Base-by-base conservation (phyloP, 805 yeast genomes). In the Maudiozyma bulderi region DNA sequence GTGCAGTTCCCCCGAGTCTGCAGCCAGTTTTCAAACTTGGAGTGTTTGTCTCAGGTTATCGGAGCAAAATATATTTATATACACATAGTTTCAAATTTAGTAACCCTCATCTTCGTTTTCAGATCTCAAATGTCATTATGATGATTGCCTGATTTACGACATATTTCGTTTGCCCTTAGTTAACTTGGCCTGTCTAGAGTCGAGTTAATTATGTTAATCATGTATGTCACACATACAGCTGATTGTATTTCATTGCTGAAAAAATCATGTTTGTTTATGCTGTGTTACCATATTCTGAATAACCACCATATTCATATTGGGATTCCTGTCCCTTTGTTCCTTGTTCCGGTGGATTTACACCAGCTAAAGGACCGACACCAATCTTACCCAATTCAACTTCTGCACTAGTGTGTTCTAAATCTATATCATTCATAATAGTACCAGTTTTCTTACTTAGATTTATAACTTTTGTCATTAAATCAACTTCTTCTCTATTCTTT, bases 321-420 rank as follows among this genome's bases (percentile, higher is more conserved):
- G 34, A 8, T 32, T 52, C 60, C 33, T 64, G 64, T 28, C 33
- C 30, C 26, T 35, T 14, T 40, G 13, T 42, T 43, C 20, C 28
- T 47, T 45, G 38, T 40, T 42, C 32, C 43, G 38, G 26, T 49
- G 40, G 20, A 45, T 37, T 46, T 35, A 26, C 53, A 20, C 59
- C 47, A 3, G 86, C 81, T 46, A 84, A 65, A 1, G 91, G 90
- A 2, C 95, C 95, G 7, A 86, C 93, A 1, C 96, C 95, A 44
- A 86, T 83, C 56, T 78, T 77, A 0, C 88, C 81, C 49, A 87
- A 68, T 2, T 86, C 87, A 29, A 74, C 66, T 60, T 86, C 95
- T 0, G 95, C 96, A 61, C 88, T 81, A 1, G 95, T 86, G 55
- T 82, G 70, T 59, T 76, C 63, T 56, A 80, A 65, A 60, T 77